A percentile compares a stretch with the other conserved stretches of the same genome.
phyloP scores from a whole-genome alignment of 225 moss, liverwort and hornwort genomes.

The Bryum argenteum region DNA sequence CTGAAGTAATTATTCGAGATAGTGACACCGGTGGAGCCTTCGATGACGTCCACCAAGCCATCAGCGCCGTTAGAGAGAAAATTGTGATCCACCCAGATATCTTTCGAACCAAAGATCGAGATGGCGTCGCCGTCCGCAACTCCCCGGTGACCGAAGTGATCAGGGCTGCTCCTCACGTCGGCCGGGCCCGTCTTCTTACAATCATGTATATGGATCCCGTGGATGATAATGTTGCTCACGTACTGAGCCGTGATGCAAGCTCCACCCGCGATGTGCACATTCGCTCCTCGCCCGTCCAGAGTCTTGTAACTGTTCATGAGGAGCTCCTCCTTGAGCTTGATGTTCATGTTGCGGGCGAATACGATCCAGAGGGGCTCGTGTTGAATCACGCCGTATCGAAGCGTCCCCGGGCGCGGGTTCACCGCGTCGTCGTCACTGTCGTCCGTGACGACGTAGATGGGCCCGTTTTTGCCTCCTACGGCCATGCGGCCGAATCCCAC shows the following conservation, averaged over 20 bases:
- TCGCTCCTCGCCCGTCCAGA: conserved; percentile 54
- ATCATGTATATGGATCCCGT: conserved; percentile 52
- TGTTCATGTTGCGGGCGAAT: conserved; percentile 60
- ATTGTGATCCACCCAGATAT: conserved; percentile 64
- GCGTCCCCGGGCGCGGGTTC: conserved; percentile 46
- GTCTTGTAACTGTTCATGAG: conserved; percentile 65
- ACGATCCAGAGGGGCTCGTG: conserved; percentile 54
- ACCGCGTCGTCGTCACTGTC: conserved; percentile 49
- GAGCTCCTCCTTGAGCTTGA: conserved; percentile 60
- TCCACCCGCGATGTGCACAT: conserved; percentile 59
- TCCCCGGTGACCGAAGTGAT: conserved; percentile 44
- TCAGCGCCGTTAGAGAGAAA: conserved; percentile 40
- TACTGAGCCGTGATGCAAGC: conserved; percentile 49
- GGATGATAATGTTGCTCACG: conserved; percentile 57
- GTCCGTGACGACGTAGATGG: conserved; percentile 51
- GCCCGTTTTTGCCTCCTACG: conserved; percentile 46
- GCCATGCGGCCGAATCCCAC: conserved; percentile 53
- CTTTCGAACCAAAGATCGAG: conserved; percentile 45
- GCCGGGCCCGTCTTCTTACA: conserved; percentile 51
- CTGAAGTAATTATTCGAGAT: conserved; percentile 62
- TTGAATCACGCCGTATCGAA: conserved; percentile 52
- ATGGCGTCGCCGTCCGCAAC: conserved; percentile 53
- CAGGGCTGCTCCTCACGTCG: conserved; percentile 36
- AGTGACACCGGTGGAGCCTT: conserved; percentile 46
- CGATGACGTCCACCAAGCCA: conserved; percentile 56